phyloP scores from a whole-genome alignment of 768 basidiomycete genomes.

The Coprinopsis marcescibilis region DNA sequence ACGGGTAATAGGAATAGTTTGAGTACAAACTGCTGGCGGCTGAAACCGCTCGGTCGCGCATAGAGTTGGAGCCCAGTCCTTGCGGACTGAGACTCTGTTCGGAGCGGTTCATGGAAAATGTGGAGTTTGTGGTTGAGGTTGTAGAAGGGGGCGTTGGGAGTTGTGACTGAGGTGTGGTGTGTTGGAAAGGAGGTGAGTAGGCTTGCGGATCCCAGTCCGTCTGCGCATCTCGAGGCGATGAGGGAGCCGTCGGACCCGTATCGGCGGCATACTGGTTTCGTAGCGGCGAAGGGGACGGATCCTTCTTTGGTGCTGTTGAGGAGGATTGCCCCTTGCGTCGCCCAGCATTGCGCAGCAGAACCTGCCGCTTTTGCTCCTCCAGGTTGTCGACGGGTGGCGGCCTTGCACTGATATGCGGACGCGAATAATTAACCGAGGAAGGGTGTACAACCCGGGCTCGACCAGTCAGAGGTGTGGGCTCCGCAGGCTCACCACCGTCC shows the following conservation, averaged over 20 bases:
- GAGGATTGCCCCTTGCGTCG: neutral
- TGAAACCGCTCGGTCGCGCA: neutral
- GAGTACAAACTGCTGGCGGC: conserved; percentile 44
- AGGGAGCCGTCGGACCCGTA: too few relatives aligned
- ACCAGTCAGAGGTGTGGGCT: neutral
- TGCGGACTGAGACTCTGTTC: neutral
- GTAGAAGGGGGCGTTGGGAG: neutral
- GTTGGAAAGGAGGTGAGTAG: neutral
- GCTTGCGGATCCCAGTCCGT: neutral
- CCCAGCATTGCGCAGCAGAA: conserved; percentile 56
- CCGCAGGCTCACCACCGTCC: too few relatives aligned
- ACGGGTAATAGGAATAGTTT: conserved; percentile 60
- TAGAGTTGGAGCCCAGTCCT: neutral
- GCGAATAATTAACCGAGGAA: neutral
- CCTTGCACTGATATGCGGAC: conserved; percentile 13
- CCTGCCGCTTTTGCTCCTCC: conserved; percentile 40
- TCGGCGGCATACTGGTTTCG: conserved; percentile 1
- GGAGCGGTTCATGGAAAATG: neutral
- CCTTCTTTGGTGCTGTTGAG: neutral
- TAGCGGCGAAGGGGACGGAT: conserved; percentile 1
- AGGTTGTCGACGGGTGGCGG: conserved; percentile 28
- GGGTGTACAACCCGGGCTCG: neutral
- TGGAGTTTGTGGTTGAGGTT: neutral
- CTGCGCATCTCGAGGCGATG: neutral
- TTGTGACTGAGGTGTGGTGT: neutral